Conservation (phyloP, 2,329 filamentous ascomycete genomes). For the Fonsecaea pugnacius region DNA sequence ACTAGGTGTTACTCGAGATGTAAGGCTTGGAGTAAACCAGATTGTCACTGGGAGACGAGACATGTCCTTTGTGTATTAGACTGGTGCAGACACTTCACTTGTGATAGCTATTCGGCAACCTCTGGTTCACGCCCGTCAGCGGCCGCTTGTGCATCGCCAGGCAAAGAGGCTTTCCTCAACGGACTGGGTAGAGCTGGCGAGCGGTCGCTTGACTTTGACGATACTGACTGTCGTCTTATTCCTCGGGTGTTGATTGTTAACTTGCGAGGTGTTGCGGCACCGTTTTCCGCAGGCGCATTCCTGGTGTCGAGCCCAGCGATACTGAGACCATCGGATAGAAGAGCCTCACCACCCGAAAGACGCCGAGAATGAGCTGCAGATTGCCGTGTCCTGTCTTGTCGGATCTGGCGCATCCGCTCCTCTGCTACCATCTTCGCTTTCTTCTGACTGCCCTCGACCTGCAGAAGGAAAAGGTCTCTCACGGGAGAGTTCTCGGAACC, state of each 20-base stretch:
- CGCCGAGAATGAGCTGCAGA: neutral
- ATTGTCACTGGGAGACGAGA: neutral
- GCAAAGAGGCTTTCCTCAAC: constrained; percentile 17
- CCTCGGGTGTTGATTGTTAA: constrained; percentile 13
- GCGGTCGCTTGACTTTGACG: neutral
- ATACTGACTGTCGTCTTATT: constrained; percentile 8
- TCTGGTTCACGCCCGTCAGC: neutral
- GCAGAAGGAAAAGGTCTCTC: neutral
- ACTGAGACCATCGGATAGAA: constrained; percentile 19
- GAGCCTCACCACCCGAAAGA: constrained; percentile 12
- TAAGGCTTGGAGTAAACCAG: neutral
- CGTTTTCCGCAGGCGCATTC: neutral
- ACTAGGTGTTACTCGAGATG: neutral
- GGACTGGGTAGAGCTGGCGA: constrained; percentile 21
- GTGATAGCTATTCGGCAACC: neutral
- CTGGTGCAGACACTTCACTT: neutral
- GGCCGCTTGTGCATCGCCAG: constrained; percentile 5
- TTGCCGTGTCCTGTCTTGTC: neutral
- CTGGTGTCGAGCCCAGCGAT: constrained; percentile 6
- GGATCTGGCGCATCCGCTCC: neutral
- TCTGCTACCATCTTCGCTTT: neutral
- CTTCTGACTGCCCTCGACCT: neutral
- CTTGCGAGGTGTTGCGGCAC: neutral
- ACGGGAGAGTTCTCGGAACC: neutral
- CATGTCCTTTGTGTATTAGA: neutral